Base-by-base conservation (phyloP, 495 filamentous ascomycete species). In the Acidomyces sp. region DNA sequence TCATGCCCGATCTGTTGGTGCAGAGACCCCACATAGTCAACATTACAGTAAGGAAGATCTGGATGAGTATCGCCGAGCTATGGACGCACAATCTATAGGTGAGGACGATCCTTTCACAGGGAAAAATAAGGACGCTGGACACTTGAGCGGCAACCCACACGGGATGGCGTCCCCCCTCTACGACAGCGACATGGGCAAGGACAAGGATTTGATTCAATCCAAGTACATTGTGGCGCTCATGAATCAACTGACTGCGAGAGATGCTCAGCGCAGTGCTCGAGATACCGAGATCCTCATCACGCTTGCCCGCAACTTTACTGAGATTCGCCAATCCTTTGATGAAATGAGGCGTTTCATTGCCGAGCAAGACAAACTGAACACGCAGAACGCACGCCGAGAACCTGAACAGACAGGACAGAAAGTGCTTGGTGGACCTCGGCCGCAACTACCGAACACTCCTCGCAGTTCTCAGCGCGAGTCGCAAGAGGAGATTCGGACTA, bases 281-380 rank as follows among this genome's bases (percentile, higher is more conserved):
- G 90, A 99, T 53, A 99, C 90, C 1, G 90, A 96, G 62, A 94
- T 99, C 38, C 62, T 99, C 22, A 81, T 96, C 35, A 93, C 90
- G 2, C 70, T 99, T 27, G 90, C 96, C 34, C 76, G 85, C 37
- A 85, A 85, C 46, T 87, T 92, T 12, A 85, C 92, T 9, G 90
- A 99, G 55, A 94, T 96, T 86, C 84, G 90, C 42, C 93, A 82
- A 46, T 88, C 82, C 10, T 94, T 96, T 55, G 86, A 95, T 52
- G 87, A 93, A 48, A 82, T 99, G 77, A 95, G 92, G 71, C 80
- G 75, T 50, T 79, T 88, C 57, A 74, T 99, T 30, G 78, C 77
- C 2, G 80, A 88, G 30, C 85, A 87, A 32, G 85, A 93, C 54
- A 80, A 79, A 23, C 66, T 81, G 32, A 77, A 94, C 46, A 80